phyloP scores from a whole-genome alignment of 2,329 filamentous ascomycete species.

The Fusarium agapanthi region DNA sequence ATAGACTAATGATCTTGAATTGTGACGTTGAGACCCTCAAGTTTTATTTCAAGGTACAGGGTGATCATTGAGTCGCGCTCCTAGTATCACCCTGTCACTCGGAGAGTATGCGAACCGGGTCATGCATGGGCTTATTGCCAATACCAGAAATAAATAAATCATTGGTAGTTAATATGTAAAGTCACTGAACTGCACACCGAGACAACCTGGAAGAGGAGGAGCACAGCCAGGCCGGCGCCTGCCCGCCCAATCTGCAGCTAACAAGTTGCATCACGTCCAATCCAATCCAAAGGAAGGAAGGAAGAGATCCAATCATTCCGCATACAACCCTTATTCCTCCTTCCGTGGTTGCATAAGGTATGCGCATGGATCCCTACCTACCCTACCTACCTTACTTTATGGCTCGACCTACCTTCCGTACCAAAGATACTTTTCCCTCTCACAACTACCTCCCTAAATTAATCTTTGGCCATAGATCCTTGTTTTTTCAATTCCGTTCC shows the following conservation, averaged over 20 bases:
- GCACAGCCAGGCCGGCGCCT: slow-evolving; percentile 31
- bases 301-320: slow-evolving; percentile 7
- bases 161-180: neutral
- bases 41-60: neutral
- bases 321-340: slow-evolving; percentile 7
- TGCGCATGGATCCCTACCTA: neutral
- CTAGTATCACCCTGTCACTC: neutral
- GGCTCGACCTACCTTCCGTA: neutral
- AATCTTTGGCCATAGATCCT: slow-evolving; percentile 5
- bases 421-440: slow-evolving; percentile 6
- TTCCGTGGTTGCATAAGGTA: slow-evolving; percentile 3
- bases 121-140: neutral
- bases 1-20: neutral
- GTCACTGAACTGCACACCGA: neutral
- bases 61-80: neutral
- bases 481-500: slow-evolving; percentile 6
- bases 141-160: neutral
- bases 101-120: neutral
- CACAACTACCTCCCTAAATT: slow-evolving; percentile 7
- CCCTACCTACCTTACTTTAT: neutral
- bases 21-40: neutral
- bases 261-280: slow-evolving; percentile 24
- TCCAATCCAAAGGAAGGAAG: neutral
- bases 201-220: neutral
- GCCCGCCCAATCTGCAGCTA: slow-evolving; percentile 24